Evolutionary conservation across 495 filamentous ascomycete species (phyloP).

Genomic region (Talaromyces ruber): DNA sequence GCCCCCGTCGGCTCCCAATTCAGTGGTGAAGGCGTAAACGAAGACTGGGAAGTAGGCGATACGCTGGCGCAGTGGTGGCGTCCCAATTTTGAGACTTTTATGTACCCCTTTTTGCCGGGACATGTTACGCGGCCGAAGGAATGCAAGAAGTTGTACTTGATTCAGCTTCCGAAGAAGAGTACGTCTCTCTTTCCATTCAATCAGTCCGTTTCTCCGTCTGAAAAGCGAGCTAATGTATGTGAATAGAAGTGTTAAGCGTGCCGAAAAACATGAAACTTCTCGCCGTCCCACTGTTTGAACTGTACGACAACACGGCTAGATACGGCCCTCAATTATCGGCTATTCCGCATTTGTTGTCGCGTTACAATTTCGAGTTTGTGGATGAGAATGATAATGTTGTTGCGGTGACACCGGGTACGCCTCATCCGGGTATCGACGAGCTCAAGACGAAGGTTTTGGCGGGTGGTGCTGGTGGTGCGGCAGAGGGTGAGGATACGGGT

Average conservation of each 20-base stretch:
- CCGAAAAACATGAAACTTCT: conserved; percentile 99
- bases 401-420: conserved; percentile 69
- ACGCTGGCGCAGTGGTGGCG: conserved; percentile 97
- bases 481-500: conserved; percentile 26
- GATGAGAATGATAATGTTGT: conserved; percentile 87
- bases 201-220: conserved; percentile 12
- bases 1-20: conserved; percentile 85
- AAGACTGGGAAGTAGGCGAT: conserved; percentile 90
- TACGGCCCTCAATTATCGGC: conserved; percentile 95
- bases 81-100: conserved; percentile 98
- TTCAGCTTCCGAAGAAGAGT: conserved; percentile 89
- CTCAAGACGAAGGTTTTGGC: conserved; percentile 67
- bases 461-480: conserved; percentile 40
- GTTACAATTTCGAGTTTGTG: conserved; percentile 98
- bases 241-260: conserved; percentile 83
- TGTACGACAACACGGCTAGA: conserved; percentile 92
- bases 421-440: conserved; percentile 32
- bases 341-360: conserved; percentile 85
- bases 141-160: conserved; percentile 98
- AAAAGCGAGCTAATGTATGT: not conserved
- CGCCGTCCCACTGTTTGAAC: conserved; percentile 91
- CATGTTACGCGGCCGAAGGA: conserved; percentile 96
- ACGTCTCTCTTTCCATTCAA: conserved; percentile 15
- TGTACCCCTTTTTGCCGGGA: conserved; percentile 95
- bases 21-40: conserved; percentile 75